Percentiles rank a stretch among this genome's conserved stretches.
phyloP scores from a whole-genome alignment of 768 basidiomycete genomes.

The Lentinula edodes region DNA sequence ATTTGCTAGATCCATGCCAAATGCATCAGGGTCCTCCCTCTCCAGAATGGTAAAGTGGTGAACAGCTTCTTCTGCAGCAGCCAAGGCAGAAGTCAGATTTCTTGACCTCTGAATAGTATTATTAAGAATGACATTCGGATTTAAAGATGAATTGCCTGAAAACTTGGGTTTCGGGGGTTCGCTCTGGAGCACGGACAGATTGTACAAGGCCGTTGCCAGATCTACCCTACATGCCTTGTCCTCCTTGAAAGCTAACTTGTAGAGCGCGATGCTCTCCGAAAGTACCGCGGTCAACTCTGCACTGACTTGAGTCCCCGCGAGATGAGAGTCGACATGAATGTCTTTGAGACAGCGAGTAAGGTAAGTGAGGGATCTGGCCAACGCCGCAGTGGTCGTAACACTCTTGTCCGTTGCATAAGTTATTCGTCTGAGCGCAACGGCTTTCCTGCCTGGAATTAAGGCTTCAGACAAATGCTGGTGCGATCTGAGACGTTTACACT shows the following conservation, averaged over 20 bases:
- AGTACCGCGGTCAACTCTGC: neutral
- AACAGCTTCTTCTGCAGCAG: constrained; percentile 6
- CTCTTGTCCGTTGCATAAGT: neutral
- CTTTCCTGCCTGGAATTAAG: constrained; percentile 4
- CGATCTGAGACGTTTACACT: constrained; percentile 5
- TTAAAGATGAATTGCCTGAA: neutral
- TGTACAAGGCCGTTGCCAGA: constrained; percentile 9
- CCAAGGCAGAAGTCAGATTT: neutral
- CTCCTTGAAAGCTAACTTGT: constrained; percentile 1
- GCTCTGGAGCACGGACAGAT: constrained; percentile 5
- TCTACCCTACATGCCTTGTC: constrained; percentile 7
- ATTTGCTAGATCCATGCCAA: constrained; percentile 7
- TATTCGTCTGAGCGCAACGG: constrained; percentile 5
- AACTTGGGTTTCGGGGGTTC: neutral
- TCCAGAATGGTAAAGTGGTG: constrained; percentile 4
- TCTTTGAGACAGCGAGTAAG: constrained; percentile 6
- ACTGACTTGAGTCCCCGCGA: neutral
- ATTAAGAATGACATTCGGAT: neutral
- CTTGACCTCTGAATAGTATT: neutral
- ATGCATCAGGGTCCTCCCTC: constrained; percentile 1
- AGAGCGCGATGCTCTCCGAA: constrained; percentile 5
- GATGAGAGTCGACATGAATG: neutral
- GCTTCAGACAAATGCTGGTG: constrained; percentile 4
- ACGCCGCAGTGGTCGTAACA: neutral
- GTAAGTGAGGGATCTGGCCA: constrained; percentile 6